Percentiles rank a stretch among this genome's conserved stretches.
These are phyloP conservation scores for Xylaria nigripes DNA, from an alignment of 495 filamentous ascomycete genomes.

Conservation along the genomic window DNA sequence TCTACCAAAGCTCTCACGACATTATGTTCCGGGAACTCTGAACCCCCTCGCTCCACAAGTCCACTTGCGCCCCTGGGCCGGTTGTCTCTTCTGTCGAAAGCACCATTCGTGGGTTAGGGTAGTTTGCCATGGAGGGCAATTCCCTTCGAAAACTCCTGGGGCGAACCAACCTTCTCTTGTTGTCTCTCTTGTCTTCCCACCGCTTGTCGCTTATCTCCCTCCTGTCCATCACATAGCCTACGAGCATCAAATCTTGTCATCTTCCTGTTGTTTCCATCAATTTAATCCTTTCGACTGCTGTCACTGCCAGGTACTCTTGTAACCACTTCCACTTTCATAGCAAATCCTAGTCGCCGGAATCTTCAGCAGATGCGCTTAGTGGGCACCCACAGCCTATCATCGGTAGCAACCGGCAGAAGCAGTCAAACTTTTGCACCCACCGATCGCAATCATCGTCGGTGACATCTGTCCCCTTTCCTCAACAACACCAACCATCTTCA, in stretches of 20 bases:
- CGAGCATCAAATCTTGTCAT: neutral
- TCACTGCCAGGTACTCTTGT: neutral
- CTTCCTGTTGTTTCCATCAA: neutral
- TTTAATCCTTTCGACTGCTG: neutral
- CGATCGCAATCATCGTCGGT: no score
- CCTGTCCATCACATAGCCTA: neutral
- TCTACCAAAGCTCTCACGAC: conserved; percentile 18
- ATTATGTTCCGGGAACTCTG: conserved; percentile 28
- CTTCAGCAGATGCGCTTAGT: conserved; percentile 1
- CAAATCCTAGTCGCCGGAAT: neutral
- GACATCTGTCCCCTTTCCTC: neutral
- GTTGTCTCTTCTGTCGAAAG: conserved; percentile 24
- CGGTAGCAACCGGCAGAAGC: neutral
- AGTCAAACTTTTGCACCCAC: neutral
- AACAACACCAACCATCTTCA: neutral
- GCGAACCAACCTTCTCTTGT: conserved; percentile 25
- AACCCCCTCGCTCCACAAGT: conserved; percentile 21
- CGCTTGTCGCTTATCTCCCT: conserved; percentile 19
- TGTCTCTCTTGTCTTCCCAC: conserved; percentile 27
- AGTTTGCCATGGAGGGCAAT: conserved; percentile 20
- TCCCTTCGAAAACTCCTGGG: conserved; percentile 29
- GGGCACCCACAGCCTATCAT: neutral
- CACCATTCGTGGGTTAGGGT: conserved; percentile 29
- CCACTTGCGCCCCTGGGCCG: conserved; percentile 22
- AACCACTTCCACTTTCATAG: neutral